Evolutionary conservation across 2,329 filamentous ascomycete species (phyloP).

Genomic region (Ophiostoma pallidulum): DNA sequence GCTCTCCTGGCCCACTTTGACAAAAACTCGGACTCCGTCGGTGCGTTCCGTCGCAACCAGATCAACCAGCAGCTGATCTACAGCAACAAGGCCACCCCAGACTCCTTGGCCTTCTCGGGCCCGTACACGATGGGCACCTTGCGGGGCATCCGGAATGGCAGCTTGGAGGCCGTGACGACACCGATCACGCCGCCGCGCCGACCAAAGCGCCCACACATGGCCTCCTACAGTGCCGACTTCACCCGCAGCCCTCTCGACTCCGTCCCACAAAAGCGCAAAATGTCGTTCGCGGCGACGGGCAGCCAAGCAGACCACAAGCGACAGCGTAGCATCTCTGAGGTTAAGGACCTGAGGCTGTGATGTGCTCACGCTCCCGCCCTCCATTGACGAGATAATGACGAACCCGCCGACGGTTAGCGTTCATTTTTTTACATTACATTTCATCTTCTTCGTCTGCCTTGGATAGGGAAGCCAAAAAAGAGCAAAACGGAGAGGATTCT

Average conservation of each 20-base stretch:
- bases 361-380: too few species aligned
- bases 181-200: conserved; percentile 60
- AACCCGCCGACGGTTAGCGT: too few species aligned
- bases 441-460: background rate
- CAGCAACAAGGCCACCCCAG: conserved; percentile 50
- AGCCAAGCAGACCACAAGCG: conserved; percentile 42
- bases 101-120: conserved; percentile 53
- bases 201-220: conserved; percentile 35
- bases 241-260: conserved; percentile 41
- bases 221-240: conserved; percentile 25
- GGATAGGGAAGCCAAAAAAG: too few species aligned
- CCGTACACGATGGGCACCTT: conserved; percentile 52
- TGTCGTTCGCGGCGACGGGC: conserved; percentile 25
- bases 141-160: conserved; percentile 54
- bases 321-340: conserved; percentile 50
- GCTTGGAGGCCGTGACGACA: conserved; percentile 54
- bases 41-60: conserved; percentile 65
- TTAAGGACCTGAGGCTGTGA: conserved; percentile 29
- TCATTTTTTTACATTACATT: background rate
- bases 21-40: conserved; percentile 57
- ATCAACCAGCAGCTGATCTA: conserved; percentile 52
- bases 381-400: too few species aligned
- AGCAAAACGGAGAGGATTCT: too few species aligned
- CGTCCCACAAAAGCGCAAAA: conserved; percentile 46
- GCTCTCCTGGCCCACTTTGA: conserved; percentile 58